phyloP scores from a whole-genome alignment of 2,329 filamentous ascomycete species.

The Tolypocladium ovalisporum region DNA sequence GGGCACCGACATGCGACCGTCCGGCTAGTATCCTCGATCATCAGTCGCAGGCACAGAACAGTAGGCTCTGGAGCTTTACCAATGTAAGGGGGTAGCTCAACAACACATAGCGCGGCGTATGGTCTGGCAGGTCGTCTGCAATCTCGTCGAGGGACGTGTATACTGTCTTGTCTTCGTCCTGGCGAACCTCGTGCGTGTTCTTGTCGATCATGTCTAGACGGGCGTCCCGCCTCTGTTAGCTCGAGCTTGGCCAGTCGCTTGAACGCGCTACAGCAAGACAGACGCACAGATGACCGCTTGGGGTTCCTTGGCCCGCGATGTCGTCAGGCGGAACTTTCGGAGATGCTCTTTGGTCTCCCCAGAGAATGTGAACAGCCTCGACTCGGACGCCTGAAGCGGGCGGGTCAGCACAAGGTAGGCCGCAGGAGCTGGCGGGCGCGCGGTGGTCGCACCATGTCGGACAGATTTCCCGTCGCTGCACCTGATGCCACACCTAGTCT shows the following conservation, averaged over 20 bases:
- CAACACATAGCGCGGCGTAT: slow-evolving; percentile 80
- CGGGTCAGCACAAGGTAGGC: slow-evolving; percentile 7
- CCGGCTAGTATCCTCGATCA: slow-evolving; percentile 40
- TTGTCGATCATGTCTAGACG: slow-evolving; percentile 80
- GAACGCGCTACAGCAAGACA: slow-evolving; percentile 1
- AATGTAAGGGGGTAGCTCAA: slow-evolving; percentile 84
- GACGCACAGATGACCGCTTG: slow-evolving; percentile 83
- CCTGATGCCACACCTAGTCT: background rate
- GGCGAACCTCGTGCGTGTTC: slow-evolving; percentile 78
- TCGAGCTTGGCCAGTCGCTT: background rate
- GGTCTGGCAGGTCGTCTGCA: slow-evolving; percentile 82
- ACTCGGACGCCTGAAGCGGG: slow-evolving; percentile 53
- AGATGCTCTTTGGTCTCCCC: slow-evolving; percentile 80
- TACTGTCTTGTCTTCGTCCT: slow-evolving; percentile 63
- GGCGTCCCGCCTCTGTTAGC: background rate
- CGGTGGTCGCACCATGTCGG: background rate
- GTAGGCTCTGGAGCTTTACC: slow-evolving; percentile 34
- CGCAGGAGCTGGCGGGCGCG: background rate
- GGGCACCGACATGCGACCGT: slow-evolving; percentile 76
- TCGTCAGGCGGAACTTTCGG: slow-evolving; percentile 87
- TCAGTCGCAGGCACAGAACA: background rate
- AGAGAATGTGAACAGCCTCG: slow-evolving; percentile 86
- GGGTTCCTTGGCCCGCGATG: slow-evolving; percentile 73
- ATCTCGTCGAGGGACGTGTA: slow-evolving; percentile 76
- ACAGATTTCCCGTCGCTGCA: background rate